Evolutionary conservation across 345 rosid genomes (phyloP).

Genomic region (Eucalyptus curtisii): DNA sequence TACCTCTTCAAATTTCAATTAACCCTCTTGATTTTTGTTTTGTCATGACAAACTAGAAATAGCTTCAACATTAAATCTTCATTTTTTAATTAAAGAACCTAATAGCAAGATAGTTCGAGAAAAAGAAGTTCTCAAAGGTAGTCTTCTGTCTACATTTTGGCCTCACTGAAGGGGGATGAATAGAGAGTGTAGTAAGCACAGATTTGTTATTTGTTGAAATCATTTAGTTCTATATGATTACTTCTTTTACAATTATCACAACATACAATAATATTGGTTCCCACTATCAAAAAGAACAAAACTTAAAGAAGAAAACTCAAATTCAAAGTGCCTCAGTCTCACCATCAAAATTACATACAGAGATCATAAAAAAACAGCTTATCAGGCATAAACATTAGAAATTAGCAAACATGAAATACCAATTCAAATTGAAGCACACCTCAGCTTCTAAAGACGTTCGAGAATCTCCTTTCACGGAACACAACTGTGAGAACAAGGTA

Average conservation of each 20-base stretch:
- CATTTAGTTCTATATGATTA: neutral
- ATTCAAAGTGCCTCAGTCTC: neutral
- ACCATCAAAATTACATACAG: neutral
- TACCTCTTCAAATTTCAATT: neutral
- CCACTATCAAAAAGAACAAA: neutral
- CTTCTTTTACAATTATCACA: neutral
- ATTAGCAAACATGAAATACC: neutral
- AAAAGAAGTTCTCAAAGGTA: neutral
- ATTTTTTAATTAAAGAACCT: neutral
- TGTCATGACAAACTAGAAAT: neutral
- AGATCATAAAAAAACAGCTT: neutral
- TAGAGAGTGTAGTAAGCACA: neutral
- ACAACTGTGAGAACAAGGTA: conserved; percentile 59
- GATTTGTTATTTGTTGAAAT: neutral
- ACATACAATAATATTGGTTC: neutral
- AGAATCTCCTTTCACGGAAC: conserved; percentile 74
- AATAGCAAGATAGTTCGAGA: neutral
- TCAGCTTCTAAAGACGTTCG: conserved; percentile 94
- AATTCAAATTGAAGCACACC: conserved; percentile 25
- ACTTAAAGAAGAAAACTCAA: neutral
- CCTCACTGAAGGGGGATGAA: neutral
- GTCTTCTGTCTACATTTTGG: neutral
- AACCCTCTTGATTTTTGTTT: neutral
- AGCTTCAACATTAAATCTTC: neutral
- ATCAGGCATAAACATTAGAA: neutral